A percentile compares a stretch with the other conserved stretches of the same genome.
phyloP scores from a whole-genome alignment of 305 asterid species.

The Fraxinus nigra region DNA sequence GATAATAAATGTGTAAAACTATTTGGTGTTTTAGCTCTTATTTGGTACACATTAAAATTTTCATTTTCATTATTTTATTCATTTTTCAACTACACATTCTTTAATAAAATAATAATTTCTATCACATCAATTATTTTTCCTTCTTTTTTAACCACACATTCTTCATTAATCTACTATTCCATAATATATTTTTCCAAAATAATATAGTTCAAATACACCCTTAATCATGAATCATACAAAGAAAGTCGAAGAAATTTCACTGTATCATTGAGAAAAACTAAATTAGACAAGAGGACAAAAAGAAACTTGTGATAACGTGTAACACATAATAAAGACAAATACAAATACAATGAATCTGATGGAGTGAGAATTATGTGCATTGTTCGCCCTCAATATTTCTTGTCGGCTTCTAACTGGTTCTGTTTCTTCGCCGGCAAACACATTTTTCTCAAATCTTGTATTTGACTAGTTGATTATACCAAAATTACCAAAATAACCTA shows the following conservation, averaged over 20 bases:
- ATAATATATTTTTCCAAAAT: too few species aligned
- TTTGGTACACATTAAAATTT: too few species aligned
- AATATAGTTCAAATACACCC: too few species aligned
- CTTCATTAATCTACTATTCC: too few species aligned
- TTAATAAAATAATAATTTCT: too few species aligned
- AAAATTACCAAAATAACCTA: not conserved
- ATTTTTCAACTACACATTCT: too few species aligned
- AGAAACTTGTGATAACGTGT: not conserved
- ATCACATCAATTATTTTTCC: too few species aligned
- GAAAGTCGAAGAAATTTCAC: not conserved
- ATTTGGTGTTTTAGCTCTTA: not conserved
- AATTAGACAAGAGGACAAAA: not conserved
- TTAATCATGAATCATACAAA: not conserved
- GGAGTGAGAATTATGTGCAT: not conserved
- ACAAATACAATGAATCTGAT: not conserved
- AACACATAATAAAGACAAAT: not conserved
- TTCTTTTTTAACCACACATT: too few species aligned
- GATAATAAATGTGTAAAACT: not conserved
- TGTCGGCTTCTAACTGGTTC: conserved; percentile 47
- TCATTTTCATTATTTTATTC: too few species aligned
- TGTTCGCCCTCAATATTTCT: conserved; percentile 6
- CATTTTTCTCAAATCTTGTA: conserved; percentile 4
- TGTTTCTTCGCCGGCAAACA: conserved; percentile 51
- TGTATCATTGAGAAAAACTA: not conserved
- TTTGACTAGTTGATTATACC: not conserved